Evolutionary conservation across 176 grass and related monocot species (phyloP).

Genomic region (Phoenix dactylifera): DNA sequence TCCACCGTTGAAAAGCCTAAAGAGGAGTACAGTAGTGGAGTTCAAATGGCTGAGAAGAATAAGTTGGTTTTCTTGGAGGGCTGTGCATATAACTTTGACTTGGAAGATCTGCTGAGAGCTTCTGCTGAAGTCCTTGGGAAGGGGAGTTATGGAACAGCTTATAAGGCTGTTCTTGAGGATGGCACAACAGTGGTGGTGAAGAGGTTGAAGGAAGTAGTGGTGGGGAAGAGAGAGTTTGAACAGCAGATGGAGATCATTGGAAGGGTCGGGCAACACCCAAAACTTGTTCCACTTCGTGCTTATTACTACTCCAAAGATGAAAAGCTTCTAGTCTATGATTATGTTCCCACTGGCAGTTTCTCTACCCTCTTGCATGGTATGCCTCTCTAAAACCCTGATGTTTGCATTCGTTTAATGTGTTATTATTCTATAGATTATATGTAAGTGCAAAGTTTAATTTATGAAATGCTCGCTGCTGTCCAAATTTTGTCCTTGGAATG

Average conservation of each 20-base stretch:
- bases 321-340: constrained; percentile 94
- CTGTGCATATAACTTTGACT: constrained; percentile 85
- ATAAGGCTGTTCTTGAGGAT: constrained; percentile 87
- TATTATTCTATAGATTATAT: too few species aligned
- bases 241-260: constrained; percentile 88
- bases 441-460: too few species aligned
- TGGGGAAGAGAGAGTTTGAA: constrained; percentile 95
- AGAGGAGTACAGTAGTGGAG: constrained; percentile 63
- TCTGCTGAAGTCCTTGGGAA: constrained; percentile 96
- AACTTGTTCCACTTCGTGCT: constrained; percentile 61
- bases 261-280: constrained; percentile 60
- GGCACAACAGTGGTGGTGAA: constrained; percentile 76
- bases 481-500: too few species aligned
- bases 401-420: background rate
- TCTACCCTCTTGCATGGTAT: constrained; percentile 85
- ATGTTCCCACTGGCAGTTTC: constrained; percentile 54
- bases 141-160: constrained; percentile 89
- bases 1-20: constrained; percentile 50
- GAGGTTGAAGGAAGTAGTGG: constrained; percentile 81
- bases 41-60: constrained; percentile 86
- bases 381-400: constrained; percentile 8
- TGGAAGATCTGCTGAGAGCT: constrained; percentile 88
- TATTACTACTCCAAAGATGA: constrained; percentile 99
- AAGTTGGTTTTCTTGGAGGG: constrained; percentile 89
- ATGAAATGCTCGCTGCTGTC: too few species aligned